These are phyloP conservation scores for Bruguiera parviflora DNA, from an alignment of 345 rosid species.

Conservation along the genomic window DNA sequence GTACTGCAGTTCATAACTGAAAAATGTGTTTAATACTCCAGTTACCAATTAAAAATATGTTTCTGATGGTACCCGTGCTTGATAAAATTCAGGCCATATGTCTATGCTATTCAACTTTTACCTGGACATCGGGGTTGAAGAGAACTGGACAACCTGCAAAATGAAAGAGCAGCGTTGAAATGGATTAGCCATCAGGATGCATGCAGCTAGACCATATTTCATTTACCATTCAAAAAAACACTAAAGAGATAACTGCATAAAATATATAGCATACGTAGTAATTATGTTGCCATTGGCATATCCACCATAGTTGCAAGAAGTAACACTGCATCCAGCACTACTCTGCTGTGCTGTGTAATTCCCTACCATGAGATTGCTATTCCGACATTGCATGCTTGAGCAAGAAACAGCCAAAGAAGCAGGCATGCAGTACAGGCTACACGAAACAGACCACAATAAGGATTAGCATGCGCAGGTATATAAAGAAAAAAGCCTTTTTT, in stretches of 20 bases:
- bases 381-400: slow-evolving; percentile 89
- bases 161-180: slow-evolving; percentile 3
- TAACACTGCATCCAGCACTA: slow-evolving; percentile 83
- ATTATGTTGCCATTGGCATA: slow-evolving; percentile 68
- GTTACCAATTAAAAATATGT: too few relatives aligned
- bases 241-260: background rate
- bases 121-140: slow-evolving; percentile 96
- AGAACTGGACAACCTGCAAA: slow-evolving; percentile 66
- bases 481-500: background rate
- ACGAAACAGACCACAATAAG: slow-evolving; percentile 2
- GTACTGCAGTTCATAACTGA: too few relatives aligned
- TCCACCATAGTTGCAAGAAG: slow-evolving; percentile 76
- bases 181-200: background rate
- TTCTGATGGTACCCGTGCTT: background rate
- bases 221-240: background rate
- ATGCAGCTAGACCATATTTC: background rate
- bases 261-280: slow-evolving; percentile 47
- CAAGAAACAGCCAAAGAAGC: slow-evolving; percentile 88
- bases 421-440: slow-evolving; percentile 89
- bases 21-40: too few relatives aligned
- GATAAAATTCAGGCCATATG: background rate
- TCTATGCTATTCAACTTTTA: slow-evolving; percentile 21
- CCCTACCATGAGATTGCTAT: slow-evolving; percentile 84
- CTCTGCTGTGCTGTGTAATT: slow-evolving; percentile 62
- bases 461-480: background rate